Evolutionary conservation across 208 protist genomes (phyloP).

Genomic region (Crithidia brevicula): DNA sequence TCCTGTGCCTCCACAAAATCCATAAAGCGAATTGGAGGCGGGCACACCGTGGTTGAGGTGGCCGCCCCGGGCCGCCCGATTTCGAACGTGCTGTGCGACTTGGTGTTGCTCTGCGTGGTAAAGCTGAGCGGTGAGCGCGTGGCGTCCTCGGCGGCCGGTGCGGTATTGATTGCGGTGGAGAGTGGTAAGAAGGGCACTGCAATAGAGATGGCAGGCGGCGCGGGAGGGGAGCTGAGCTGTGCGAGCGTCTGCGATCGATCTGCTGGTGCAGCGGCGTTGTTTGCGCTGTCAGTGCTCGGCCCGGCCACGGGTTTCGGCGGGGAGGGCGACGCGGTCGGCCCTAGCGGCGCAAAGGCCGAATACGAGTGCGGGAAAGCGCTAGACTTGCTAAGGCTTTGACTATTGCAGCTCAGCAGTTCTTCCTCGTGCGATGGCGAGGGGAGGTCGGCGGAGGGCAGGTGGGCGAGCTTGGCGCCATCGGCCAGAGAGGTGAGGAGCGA

Average conservation of each 20-base stretch:
- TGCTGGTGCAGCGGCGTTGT: neutral
- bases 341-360: neutral
- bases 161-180: neutral
- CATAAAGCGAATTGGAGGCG: slow-evolving; percentile 17
- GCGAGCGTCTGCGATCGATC: slow-evolving; percentile 11
- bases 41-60: neutral
- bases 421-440: slow-evolving; percentile 1
- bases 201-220: neutral
- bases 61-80: neutral
- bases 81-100: neutral
- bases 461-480: slow-evolving; percentile 35
- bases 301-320: neutral
- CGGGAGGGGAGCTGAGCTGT: slow-evolving; percentile 16
- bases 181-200: slow-evolving; percentile 6
- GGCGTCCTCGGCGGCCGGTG: neutral
- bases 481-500: slow-evolving; percentile 43
- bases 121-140: neutral
- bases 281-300: slow-evolving; percentile 2
- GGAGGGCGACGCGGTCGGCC: neutral
- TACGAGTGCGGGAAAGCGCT: slow-evolving; percentile 4
- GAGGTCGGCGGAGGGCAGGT: neutral
- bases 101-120: neutral
- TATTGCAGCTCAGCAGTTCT: slow-evolving; percentile 2
- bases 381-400: slow-evolving; percentile 7
- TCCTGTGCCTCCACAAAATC: slow-evolving; percentile 38